phyloP scores from a whole-genome alignment of 1,139 yeast genomes.

The Debaryomyces nepalensis region DNA sequence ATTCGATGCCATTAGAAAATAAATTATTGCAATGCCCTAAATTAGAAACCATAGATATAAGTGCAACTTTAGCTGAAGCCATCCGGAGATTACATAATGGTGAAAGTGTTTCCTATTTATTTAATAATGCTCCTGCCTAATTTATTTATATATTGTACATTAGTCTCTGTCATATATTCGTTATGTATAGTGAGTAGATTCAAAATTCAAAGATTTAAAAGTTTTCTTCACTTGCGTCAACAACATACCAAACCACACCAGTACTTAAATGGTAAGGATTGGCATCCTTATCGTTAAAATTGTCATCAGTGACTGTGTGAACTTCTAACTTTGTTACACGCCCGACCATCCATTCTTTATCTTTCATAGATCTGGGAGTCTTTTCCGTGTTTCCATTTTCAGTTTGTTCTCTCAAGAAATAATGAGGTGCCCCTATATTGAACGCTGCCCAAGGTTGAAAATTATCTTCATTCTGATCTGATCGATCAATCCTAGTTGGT shows the following conservation, averaged over 20 bases:
- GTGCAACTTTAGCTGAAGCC: constrained; percentile 93
- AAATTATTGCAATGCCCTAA: constrained; percentile 72
- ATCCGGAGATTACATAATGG: constrained; percentile 96
- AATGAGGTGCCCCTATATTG: constrained; percentile 81
- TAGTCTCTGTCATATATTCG: constrained; percentile 4
- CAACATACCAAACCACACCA: constrained; percentile 55
- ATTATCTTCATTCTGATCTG: constrained; percentile 22
- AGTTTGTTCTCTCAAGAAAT: constrained; percentile 53
- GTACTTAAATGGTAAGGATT: constrained; percentile 56
- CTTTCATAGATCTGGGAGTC: constrained; percentile 19
- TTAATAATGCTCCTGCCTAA: constrained; percentile 61
- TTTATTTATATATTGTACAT: constrained; percentile 10
- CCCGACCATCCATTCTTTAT: constrained; percentile 76
- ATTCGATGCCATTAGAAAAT: constrained; percentile 90
- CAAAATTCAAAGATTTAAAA: neutral
- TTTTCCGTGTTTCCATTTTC: constrained; percentile 17
- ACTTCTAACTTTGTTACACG: constrained; percentile 57
- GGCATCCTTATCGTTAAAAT: constrained; percentile 28
- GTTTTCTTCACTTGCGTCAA: constrained; percentile 48
- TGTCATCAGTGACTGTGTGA: constrained; percentile 44
- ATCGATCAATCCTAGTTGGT: constrained; percentile 65
- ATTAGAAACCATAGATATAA: constrained; percentile 80
- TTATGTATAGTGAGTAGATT: neutral
- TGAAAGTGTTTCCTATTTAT: constrained; percentile 90
- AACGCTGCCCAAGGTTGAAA: constrained; percentile 85